Conservation (phyloP, 1,284 basidiomycete species). For the Phaffia rhodozyma region DNA sequence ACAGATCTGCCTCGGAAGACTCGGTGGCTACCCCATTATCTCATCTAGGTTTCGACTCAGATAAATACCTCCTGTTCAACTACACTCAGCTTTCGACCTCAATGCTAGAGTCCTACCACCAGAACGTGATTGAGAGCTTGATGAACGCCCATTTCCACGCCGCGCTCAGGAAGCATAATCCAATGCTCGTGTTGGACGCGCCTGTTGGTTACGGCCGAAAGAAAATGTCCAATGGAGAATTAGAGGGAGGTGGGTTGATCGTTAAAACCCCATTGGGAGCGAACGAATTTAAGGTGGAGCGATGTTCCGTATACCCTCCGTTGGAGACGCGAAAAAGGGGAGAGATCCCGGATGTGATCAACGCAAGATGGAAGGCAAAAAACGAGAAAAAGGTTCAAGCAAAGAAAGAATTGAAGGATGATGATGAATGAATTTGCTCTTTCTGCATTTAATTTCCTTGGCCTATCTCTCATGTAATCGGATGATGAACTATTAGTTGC, state of each 20-base stretch:
- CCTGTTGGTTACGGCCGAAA: slow-evolving; percentile 45
- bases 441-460: no score
- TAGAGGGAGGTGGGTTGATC: slow-evolving; percentile 20
- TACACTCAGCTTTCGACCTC: slow-evolving; percentile 1
- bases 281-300: slow-evolving; percentile 56
- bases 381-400: slow-evolving; percentile 23
- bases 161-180: slow-evolving; percentile 2
- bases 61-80: not conserved
- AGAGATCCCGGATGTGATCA: slow-evolving; percentile 57
- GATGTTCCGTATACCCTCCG: slow-evolving; percentile 54
- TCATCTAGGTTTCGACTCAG: not conserved
- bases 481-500: no score
- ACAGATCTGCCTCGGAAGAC: slow-evolving; percentile 24
- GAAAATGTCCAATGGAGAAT: slow-evolving; percentile 18
- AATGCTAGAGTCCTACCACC: slow-evolving; percentile 2
- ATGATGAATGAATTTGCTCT: no score
- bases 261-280: slow-evolving; percentile 20
- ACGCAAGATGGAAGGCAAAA: slow-evolving; percentile 61
- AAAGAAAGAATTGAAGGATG: slow-evolving; percentile 2
- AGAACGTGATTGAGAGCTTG: slow-evolving; percentile 6
- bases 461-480: no score
- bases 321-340: slow-evolving; percentile 53
- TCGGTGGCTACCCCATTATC: not conserved
- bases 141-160: slow-evolving; percentile 16
- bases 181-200: not conserved